Percentiles rank a stretch among this genome's conserved stretches.
These are phyloP conservation scores for Boletus hoseneyae DNA, from an alignment of 1,284 basidiomycete species.

Conservation along the genomic window DNA sequence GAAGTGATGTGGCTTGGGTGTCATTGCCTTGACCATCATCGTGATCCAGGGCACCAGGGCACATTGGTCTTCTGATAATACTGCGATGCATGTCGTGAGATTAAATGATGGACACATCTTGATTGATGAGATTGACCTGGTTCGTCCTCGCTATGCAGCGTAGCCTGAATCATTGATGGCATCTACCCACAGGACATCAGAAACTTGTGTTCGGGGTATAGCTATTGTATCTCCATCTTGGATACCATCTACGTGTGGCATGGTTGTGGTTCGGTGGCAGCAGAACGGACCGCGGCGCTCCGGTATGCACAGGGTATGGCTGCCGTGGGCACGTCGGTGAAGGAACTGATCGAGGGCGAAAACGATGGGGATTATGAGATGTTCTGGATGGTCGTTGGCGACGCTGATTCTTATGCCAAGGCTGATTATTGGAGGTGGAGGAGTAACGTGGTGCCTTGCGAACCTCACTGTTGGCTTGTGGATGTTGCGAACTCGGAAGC, in stretches of 20 bases:
- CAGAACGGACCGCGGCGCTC: constrained; percentile 58
- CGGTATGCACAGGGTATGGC: constrained; percentile 55
- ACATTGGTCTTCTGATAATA: constrained; percentile 76
- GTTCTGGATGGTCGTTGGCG: constrained; percentile 80
- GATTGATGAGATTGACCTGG: constrained; percentile 73
- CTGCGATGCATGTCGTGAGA: constrained; percentile 72
- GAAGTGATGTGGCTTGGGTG: constrained; percentile 4
- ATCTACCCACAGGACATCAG: constrained; percentile 46
- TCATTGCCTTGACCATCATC: constrained; percentile 6
- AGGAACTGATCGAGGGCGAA: constrained; percentile 61
- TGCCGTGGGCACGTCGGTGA: constrained; percentile 36
- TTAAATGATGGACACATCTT: constrained; percentile 46
- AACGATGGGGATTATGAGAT: constrained; percentile 61
- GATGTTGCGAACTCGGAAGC: constrained; percentile 36
- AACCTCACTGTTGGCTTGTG: constrained; percentile 58
- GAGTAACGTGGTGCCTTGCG: constrained; percentile 33
- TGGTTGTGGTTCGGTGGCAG: constrained; percentile 58
- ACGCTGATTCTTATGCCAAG: constrained; percentile 59
- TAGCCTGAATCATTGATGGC: constrained; percentile 2
- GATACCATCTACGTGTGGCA: constrained; percentile 76
- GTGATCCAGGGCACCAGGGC: constrained; percentile 55
- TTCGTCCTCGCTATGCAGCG: constrained; percentile 34
- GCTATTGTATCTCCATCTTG: constrained; percentile 68
- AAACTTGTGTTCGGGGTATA: constrained; percentile 77
- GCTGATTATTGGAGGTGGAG: constrained; percentile 81